Evolutionary conservation across 129 eudicot genomes (phyloP), one percentile per base, ranked within the genome.

Genomic region (Pittosporum tobira): DNA sequence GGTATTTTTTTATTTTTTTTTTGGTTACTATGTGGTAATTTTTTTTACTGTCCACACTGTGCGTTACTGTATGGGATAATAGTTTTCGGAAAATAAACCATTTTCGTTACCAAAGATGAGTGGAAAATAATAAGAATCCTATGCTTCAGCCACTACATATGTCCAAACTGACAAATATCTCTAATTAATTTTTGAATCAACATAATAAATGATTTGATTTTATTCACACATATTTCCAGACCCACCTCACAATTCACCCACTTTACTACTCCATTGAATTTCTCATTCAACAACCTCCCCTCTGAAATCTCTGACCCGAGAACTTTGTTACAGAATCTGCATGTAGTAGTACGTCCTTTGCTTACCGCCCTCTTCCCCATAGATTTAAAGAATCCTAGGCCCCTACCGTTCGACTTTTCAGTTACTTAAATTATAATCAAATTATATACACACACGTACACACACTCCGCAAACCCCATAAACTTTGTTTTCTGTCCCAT

Each of bases 191-290:
- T n/a, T n/a, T n/a, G n/a, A n/a, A n/a, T n/a, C n/a, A n/a, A n/a
- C n/a, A n/a, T n/a, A n/a, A n/a, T n/a, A n/a, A n/a, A n/a, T n/a
- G n/a, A n/a, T n/a, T n/a, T n/a, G n/a, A n/a, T n/a, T n/a, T n/a
- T n/a, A n/a, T n/a, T n/a, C 30, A 16, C 37, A 52, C 62, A 55
- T 6, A 44, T 27, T 60, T 47, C n/a, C 28, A 57, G 8, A 26
- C 18, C 47, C 64, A 67, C 48, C 64, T 56, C 63, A 36, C 47
- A 47, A 50, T 50, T 53, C 75, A 29, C 66, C 51, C 22, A 38
- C 46, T 48, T 8, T 68, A 55, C 65, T 55, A n/a, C n/a, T n/a
- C n/a, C n/a, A 76, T 77, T 73, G 38, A 70, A 59, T 63, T 69
- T 27, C 30, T 6, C 59, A 20, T 62, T 66, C 66, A 72, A 59